A percentile compares a stretch with the other conserved stretches of the same genome.
Evolutionary conservation across 2,329 filamentous ascomycete genomes (phyloP).

Genomic region (Pyricularia grisea): DNA sequence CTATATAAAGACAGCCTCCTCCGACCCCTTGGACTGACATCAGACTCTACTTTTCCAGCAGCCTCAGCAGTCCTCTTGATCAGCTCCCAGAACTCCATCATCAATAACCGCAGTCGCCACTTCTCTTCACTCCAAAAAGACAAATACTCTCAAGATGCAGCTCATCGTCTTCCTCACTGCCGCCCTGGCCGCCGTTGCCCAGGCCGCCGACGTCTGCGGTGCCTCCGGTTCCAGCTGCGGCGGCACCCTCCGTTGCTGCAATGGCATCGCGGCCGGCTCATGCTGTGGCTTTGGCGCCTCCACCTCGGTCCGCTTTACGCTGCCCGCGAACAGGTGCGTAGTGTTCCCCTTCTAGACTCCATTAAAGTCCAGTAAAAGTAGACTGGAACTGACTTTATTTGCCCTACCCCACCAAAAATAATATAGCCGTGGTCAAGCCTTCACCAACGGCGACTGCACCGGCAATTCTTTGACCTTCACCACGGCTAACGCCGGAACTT

Average conservation of each 20-base stretch:
- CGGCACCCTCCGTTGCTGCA: not conserved
- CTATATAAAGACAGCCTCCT: not conserved
- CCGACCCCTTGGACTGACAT: not conserved
- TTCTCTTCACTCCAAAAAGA: not conserved
- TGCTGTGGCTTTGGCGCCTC: not conserved
- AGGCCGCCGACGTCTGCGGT: conserved; percentile 2
- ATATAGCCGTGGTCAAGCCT: not conserved
- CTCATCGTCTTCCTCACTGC: not conserved
- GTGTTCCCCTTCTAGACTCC: too few relatives aligned
- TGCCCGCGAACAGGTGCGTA: not conserved
- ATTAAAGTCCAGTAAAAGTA: not conserved
- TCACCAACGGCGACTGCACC: not conserved
- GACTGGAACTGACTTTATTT: not conserved
- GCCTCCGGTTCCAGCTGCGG: not conserved
- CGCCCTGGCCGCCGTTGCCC: conserved; percentile 1
- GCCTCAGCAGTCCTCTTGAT: not conserved
- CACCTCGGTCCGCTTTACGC: not conserved
- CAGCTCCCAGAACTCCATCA: not conserved
- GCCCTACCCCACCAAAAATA: too few relatives aligned
- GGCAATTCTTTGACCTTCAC: not conserved
- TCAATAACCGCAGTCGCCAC: not conserved
- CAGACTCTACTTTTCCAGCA: not conserved
- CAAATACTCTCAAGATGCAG: conserved; percentile 7
- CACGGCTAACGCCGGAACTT: not conserved
- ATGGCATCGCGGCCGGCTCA: not conserved